These are phyloP conservation scores for Cytospora piceae DNA, from an alignment of 2,329 filamentous ascomycete species.

Conservation along the genomic window DNA sequence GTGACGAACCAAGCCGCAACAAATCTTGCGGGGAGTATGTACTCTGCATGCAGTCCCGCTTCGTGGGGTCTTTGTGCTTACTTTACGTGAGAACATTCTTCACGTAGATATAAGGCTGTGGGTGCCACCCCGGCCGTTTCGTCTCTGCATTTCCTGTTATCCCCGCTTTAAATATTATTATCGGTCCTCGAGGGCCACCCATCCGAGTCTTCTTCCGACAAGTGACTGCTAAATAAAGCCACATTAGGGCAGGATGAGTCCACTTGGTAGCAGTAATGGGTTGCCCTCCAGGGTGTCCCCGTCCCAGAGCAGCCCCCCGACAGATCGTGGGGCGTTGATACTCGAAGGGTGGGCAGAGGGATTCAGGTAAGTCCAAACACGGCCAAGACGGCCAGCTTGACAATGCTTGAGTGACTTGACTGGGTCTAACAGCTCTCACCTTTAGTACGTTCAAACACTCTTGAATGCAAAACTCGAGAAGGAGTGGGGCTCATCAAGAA, in stretches of 20 bases:
- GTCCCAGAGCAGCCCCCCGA: conserved; percentile 13
- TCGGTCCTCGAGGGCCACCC: conserved; percentile 5
- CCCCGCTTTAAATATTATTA: not conserved
- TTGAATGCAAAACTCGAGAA: not conserved
- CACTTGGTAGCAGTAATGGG: conserved; percentile 8
- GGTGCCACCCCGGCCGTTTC: conserved; percentile 3
- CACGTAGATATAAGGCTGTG: conserved; percentile 10
- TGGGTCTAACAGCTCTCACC: not conserved
- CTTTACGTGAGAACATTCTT: conserved; percentile 14
- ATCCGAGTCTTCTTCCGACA: not conserved
- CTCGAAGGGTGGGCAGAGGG: conserved; percentile 29
- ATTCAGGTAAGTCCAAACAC: conserved; percentile 21
- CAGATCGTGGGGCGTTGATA: conserved; percentile 13
- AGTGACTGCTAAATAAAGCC: not conserved
- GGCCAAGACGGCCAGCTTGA: not conserved
- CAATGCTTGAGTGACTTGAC: not conserved
- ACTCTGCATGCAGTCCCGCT: conserved; percentile 4
- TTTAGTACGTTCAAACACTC: conserved; percentile 17
- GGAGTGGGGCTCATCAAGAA: not conserved
- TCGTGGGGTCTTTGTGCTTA: conserved; percentile 10
- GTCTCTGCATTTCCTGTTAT: conserved; percentile 1
- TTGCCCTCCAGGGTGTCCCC: conserved; percentile 1
- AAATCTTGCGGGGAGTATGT: not conserved
- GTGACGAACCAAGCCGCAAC: conserved; percentile 4
- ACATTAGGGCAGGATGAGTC: conserved; percentile 19